Base-by-base conservation (phyloP, 202 grass and related monocot species). In the Elaeis oleifera region DNA sequence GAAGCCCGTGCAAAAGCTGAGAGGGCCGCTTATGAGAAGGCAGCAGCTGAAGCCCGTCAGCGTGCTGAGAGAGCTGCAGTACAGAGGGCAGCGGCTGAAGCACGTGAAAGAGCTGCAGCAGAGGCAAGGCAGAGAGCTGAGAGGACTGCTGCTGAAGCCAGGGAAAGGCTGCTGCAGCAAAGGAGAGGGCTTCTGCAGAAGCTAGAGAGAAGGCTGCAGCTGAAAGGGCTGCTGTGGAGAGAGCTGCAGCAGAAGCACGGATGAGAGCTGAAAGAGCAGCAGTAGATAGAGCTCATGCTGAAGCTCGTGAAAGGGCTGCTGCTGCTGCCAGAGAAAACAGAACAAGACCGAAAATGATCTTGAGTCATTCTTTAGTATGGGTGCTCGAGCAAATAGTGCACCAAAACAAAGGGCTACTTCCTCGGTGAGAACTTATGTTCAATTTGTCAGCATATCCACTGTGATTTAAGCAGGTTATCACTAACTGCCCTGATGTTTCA, bases 21-120 rank as follows among this genome's bases (percentile, higher is more conserved):
- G 36, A 44, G 36, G 36, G 36, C 11, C 9, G 36, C 36, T 44
- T 44, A 44, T 44, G 90, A 83, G 77, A 68, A 56, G 53, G 65
- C 51, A 23, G 28, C 54, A 54, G 26, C 52, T 21, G 65, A 68
- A 56, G 87, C 86, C 55, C 81, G 28, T 71, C 60, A 79, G 49
- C 85, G 80, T 76, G 85, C 83, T 53, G 85, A 95, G 55, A 86
- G 78, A 26, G 83, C 77, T 54, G 94, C 94, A 67, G 94, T 92
- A 36, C 81, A 84, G 65, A 89, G 84, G 70, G 94, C 80, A 74
- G 81, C 84, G 58, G 79, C 84, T 65, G 94, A 97, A 83, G 94
- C 88, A 54, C 87, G 94, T 58, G 87, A 89, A 74, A 90, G 79
- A 73, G 92, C 90, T 78, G 83, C 79, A 63, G 78, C 63, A 65